Evolutionary conservation across 2,329 filamentous ascomycete species (phyloP).

Genomic region (Nothomitra cinnamomea): DNA sequence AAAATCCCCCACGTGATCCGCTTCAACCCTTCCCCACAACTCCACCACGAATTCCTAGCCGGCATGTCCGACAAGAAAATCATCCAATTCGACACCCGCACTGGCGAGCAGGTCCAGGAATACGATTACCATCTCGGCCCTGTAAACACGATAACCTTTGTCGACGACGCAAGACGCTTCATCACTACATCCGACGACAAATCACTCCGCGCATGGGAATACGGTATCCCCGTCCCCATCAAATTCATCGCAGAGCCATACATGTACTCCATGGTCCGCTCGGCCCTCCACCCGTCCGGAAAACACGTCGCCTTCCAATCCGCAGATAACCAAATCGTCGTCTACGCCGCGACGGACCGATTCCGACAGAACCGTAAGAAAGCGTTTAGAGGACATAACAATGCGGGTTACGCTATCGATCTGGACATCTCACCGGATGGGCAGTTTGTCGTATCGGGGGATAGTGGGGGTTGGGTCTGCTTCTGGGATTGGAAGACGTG

Average conservation of each 20-base stretch:
- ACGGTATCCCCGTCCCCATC: constrained; percentile 94
- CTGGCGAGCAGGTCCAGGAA: constrained; percentile 74
- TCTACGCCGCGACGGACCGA: constrained; percentile 86
- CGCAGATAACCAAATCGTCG: constrained; percentile 90
- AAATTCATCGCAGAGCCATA: constrained; percentile 96
- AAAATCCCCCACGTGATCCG: constrained; percentile 90
- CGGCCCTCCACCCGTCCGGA: constrained; percentile 67
- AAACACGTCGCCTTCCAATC: constrained; percentile 92
- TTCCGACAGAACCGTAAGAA: constrained; percentile 98
- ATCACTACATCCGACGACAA: constrained; percentile 98
- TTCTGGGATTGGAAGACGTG: constrained; percentile 99
- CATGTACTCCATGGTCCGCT: constrained; percentile 91
- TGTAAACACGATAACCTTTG: constrained; percentile 93
- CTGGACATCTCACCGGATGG: constrained; percentile 80
- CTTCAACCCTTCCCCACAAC: constrained; percentile 69
- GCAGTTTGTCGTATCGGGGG: constrained; percentile 74
- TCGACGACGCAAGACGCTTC: constrained; percentile 86
- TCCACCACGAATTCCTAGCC: constrained; percentile 77
- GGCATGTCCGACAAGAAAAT: constrained; percentile 99
- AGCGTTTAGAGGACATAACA: constrained; percentile 89
- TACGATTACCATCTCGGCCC: constrained; percentile 98
- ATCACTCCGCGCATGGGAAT: constrained; percentile 91
- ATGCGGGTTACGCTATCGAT: constrained; percentile 83
- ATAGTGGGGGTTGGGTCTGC: constrained; percentile 75
- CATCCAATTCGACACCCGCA: constrained; percentile 82